Base-by-base conservation (phyloP, 2,329 filamentous ascomycete genomes). In the Monilinia aucupariae region DNA sequence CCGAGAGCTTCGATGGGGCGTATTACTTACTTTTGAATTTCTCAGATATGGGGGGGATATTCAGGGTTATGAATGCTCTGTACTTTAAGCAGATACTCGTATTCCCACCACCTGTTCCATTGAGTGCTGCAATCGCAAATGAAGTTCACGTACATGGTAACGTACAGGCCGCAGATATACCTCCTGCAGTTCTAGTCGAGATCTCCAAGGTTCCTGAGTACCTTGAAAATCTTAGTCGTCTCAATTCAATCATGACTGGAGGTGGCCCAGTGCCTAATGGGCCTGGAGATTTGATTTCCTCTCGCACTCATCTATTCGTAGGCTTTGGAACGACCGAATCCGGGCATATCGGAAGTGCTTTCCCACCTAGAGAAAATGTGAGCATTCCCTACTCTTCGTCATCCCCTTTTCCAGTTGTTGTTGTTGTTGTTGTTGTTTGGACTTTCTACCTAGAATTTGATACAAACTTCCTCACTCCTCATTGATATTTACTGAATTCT, bases 151-250 rank as follows among this genome's bases (percentile, higher is more conserved):
- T 49, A n/a, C 55, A 60, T 37, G 54, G 43, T 22, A 60, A 52
- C 22, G 54, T 45, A 12, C 22, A 60, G 20, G 45, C 25, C 7
- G 37, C 45, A 3, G 15, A 39, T 22, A 7, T 63, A 0, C 43
- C 60, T 2, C 63, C 63, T 22, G 20, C 49, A 12, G 22, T 63
- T 2, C 5, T 64, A 13, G 63, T 32, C 5, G 63, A 59, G 13
- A 34, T 63, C 5, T 32, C 59, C 8, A 64, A 59, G 13, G 30
- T 41, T 8, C 22, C 39, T 7, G 41, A 63, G 25, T 34, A 52
- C 17, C 12, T 63, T 9, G 34, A 64, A 1, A 52, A 47, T n/a
- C 47, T 63, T 32, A 37, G 17, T 43, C 22, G 3, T 27, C 9
- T 51, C 10, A 34, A 4, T 34, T 15, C 52, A n/a, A n/a, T 56